Evolutionary conservation across 176 grass and related monocot genomes (phyloP).

Genomic region (Otatea glauca): DNA sequence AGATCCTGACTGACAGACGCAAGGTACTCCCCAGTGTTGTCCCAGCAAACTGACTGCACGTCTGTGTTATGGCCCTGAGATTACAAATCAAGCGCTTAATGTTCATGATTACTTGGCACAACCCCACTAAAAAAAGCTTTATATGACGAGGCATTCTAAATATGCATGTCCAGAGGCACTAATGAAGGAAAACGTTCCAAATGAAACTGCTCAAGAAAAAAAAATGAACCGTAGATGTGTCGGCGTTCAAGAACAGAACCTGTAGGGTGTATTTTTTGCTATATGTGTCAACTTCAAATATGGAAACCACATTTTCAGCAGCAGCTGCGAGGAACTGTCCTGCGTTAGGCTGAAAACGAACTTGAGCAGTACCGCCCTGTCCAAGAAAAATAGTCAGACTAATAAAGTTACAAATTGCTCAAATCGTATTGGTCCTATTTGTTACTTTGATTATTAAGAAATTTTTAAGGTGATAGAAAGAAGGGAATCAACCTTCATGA

Average conservation of each 20-base stretch:
- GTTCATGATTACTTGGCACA: neutral
- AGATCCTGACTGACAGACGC: conserved; percentile 95
- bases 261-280: conserved; percentile 72
- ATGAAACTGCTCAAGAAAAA: neutral
- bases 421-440: conserved; percentile 11
- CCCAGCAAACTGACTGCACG: conserved; percentile 97
- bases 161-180: conserved; percentile 2
- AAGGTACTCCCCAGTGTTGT: conserved; percentile 77
- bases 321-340: conserved; percentile 87
- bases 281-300: conserved; percentile 86
- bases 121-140: neutral
- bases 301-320: conserved; percentile 67
- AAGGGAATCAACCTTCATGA: conserved; percentile 61
- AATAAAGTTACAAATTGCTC: neutral
- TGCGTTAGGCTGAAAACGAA: conserved; percentile 86
- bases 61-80: conserved; percentile 74
- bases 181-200: neutral
- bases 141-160: neutral
- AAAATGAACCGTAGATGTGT: conserved; percentile 12
- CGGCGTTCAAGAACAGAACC: conserved; percentile 49
- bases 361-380: conserved; percentile 87
- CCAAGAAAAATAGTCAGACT: conserved; percentile 31
- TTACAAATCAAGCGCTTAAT: conserved; percentile 43
- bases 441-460: neutral
- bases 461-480: conserved; percentile 7